phyloP scores from a whole-genome alignment of 2,329 filamentous ascomycete genomes.

The Verticillium longisporum region DNA sequence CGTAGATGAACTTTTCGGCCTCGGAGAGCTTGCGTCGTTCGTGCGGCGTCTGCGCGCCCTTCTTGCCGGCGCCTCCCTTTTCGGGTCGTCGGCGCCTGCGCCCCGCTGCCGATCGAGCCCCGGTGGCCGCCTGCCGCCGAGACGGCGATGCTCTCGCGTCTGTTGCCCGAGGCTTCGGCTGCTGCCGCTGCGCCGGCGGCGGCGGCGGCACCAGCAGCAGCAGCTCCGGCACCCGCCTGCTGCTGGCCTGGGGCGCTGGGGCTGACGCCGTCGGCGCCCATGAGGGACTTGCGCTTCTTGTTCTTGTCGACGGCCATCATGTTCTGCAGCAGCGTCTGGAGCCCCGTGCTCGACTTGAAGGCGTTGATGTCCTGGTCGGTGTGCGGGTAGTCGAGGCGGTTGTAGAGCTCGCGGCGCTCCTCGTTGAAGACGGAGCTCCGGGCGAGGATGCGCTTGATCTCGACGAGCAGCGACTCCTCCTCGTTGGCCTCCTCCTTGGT shows the following conservation, averaged over 20 bases:
- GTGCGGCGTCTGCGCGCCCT: constrained; percentile 36
- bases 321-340: constrained; percentile 75
- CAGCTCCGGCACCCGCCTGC: constrained; percentile 25
- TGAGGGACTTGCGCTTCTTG: constrained; percentile 75
- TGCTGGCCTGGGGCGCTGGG: constrained; percentile 28
- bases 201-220: constrained; percentile 17
- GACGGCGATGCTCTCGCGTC: constrained; percentile 48
- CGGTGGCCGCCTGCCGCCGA: constrained; percentile 24
- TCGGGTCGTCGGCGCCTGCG: constrained; percentile 15
- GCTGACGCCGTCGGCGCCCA: constrained; percentile 50
- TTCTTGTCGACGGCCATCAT: constrained; percentile 78
- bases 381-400: constrained; percentile 75
- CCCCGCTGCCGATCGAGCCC: constrained; percentile 23
- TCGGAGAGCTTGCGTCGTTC: constrained; percentile 66
- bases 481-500: constrained; percentile 85
- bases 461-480: constrained; percentile 81
- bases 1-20: constrained; percentile 73
- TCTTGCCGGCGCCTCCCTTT: constrained; percentile 34
- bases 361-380: constrained; percentile 62
- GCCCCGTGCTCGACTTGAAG: constrained; percentile 75
- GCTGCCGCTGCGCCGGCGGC: constrained; percentile 23
- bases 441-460: constrained; percentile 85
- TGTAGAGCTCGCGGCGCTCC: constrained; percentile 81
- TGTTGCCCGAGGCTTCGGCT: constrained; percentile 19
- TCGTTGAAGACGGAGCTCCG: constrained; percentile 81